Percentiles rank a stretch among this genome's conserved stretches.
phyloP scores from a whole-genome alignment of 2,329 filamentous ascomycete species.

The Colletotrichum costaricense region DNA sequence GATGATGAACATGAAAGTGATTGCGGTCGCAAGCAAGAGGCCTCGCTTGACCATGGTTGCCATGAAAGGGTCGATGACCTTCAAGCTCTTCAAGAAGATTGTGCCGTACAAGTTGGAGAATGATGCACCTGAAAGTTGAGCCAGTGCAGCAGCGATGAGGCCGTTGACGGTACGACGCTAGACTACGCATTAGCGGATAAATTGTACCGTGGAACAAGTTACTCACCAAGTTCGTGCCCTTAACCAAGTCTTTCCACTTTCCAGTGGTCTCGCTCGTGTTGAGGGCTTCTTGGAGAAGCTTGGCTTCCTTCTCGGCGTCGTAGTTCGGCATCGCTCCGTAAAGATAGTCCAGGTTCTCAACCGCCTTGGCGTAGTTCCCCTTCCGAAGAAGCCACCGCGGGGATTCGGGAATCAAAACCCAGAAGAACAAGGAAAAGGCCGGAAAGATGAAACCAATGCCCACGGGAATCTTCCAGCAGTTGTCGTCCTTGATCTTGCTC shows the following conservation, averaged over 20 bases:
- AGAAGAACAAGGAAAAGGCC: slow-evolving; percentile 29
- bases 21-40: slow-evolving; percentile 33
- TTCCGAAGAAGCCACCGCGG: slow-evolving; percentile 43
- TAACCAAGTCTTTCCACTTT: slow-evolving; percentile 25
- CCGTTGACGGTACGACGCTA: slow-evolving; percentile 32
- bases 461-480: slow-evolving; percentile 38
- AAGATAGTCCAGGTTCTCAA: slow-evolving; percentile 34
- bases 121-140: slow-evolving; percentile 37
- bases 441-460: slow-evolving; percentile 37
- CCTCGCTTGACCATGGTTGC: slow-evolving; percentile 40
- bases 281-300: slow-evolving; percentile 30
- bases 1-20: slow-evolving; percentile 37
- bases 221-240: slow-evolving; percentile 27
- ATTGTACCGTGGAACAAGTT: too few species aligned
- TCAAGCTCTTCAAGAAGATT: slow-evolving; percentile 37
- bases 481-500: slow-evolving; percentile 33
- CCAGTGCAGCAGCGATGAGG: slow-evolving; percentile 19
- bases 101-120: slow-evolving; percentile 39
- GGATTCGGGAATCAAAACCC: slow-evolving; percentile 40
- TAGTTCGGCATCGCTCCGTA: slow-evolving; percentile 34
- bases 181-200: not conserved
- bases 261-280: slow-evolving; percentile 22
- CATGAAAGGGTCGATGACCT: slow-evolving; percentile 42
- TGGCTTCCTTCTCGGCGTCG: slow-evolving; percentile 35
- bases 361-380: slow-evolving; percentile 34